Conservation (phyloP, 2,329 filamentous ascomycete species). For the Pochonia chlamydosporia region DNA sequence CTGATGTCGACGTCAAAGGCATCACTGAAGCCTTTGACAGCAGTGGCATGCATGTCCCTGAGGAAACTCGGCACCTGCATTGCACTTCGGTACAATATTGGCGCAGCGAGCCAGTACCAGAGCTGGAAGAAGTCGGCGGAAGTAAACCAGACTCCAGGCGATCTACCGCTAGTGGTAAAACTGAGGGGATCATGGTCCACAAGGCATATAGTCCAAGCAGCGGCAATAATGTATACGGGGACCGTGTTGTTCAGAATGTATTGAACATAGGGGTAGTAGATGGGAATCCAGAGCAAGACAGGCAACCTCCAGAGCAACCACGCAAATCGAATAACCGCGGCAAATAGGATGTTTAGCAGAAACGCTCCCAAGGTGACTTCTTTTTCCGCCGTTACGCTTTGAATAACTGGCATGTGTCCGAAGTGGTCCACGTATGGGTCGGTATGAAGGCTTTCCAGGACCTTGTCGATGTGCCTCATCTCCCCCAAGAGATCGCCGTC, state of each 20-base stretch:
- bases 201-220: conserved; percentile 5
- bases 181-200: neutral
- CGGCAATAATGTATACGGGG: neutral
- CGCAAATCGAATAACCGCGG: neutral
- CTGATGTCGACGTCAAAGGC: conserved; percentile 4
- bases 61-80: neutral
- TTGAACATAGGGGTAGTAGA: conserved; percentile 5
- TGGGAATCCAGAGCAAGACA: conserved; percentile 4
- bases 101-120: conserved; percentile 3
- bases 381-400: neutral
- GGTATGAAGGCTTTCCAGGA: neutral
- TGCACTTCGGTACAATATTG: neutral
- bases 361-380: neutral
- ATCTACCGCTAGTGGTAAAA: neutral
- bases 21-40: neutral
- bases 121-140: neutral
- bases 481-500: neutral
- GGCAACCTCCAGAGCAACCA: neutral
- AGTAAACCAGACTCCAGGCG: neutral
- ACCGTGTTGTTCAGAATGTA: neutral
- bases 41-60: neutral
- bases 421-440: neutral
- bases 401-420: no score
- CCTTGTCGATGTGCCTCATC: neutral
- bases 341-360: neutral